Conservation (phyloP, 2,329 filamentous ascomycete species). For the Pseudogymnoascus sp. region DNA sequence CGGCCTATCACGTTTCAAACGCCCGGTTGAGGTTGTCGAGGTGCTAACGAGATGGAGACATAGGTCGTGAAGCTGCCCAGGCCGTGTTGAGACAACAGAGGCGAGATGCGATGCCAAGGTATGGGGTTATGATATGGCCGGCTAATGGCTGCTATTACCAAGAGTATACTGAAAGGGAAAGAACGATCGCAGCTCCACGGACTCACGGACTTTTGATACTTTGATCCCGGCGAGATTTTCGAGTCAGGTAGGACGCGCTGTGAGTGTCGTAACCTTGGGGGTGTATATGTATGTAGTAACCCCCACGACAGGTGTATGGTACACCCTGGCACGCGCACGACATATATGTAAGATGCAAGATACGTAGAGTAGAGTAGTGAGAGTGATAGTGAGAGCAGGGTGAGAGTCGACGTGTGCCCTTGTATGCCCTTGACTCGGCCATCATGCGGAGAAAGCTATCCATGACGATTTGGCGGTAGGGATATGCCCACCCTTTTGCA, state of each 20-base stretch:
- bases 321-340: constrained; percentile 3
- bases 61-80: not conserved
- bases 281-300: not conserved
- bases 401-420: not conserved
- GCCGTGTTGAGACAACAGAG: not conserved
- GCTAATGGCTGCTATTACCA: constrained; percentile 1
- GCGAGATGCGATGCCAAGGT: not conserved
- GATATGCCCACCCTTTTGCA: not conserved
- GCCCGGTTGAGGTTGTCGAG: not conserved
- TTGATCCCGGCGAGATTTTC: not conserved
- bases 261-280: not conserved
- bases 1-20: constrained; percentile 3
- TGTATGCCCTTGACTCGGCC: not conserved
- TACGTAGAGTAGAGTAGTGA: not conserved
- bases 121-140: not conserved
- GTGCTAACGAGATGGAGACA: not conserved
- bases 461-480: not conserved
- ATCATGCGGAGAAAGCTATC: not conserved
- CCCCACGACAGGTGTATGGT: not conserved
- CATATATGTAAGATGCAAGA: not conserved
- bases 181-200: not conserved
- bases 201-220: not conserved
- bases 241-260: not conserved
- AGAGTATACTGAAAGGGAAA: not conserved
- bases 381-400: not conserved